Conservation (phyloP, 768 basidiomycete species). For the Rhodotorula toruloides region DNA sequence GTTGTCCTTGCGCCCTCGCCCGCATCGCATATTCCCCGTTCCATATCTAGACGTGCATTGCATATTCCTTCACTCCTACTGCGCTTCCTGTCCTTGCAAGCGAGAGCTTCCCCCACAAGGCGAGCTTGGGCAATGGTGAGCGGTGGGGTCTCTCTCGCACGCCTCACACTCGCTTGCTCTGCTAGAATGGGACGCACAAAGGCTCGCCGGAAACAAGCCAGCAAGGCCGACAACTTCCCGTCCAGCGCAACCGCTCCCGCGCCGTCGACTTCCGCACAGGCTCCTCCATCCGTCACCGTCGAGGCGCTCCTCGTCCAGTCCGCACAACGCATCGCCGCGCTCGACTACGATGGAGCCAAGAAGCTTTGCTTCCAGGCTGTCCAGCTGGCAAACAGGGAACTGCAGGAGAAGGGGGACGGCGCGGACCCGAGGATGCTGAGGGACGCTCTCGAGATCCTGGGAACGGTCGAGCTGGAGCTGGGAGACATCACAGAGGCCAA, state of each 20-base stretch:
- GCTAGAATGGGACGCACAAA: conserved; percentile 2
- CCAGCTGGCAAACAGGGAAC: conserved; percentile 26
- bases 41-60: too few relatives aligned
- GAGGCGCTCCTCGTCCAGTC: conserved; percentile 37
- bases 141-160: not conserved
- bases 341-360: conserved; percentile 37
- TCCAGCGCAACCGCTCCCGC: not conserved
- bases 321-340: conserved; percentile 27
- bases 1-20: not conserved
- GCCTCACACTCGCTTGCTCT: not conserved
- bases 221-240: not conserved
- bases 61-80: not conserved
- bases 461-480: conserved; percentile 41
- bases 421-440: conserved; percentile 22
- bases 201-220: not conserved
- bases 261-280: not conserved
- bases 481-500: conserved; percentile 35
- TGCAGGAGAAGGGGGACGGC: conserved; percentile 10
- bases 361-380: conserved; percentile 24
- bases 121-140: too few relatives aligned
- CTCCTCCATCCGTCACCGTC: conserved; percentile 15
- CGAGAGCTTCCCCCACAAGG: too few relatives aligned
- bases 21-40: not conserved
- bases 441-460: conserved; percentile 39
- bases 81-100: too few relatives aligned